Conservation (phyloP, 768 basidiomycete genomes). For the Auricularia cornea region DNA sequence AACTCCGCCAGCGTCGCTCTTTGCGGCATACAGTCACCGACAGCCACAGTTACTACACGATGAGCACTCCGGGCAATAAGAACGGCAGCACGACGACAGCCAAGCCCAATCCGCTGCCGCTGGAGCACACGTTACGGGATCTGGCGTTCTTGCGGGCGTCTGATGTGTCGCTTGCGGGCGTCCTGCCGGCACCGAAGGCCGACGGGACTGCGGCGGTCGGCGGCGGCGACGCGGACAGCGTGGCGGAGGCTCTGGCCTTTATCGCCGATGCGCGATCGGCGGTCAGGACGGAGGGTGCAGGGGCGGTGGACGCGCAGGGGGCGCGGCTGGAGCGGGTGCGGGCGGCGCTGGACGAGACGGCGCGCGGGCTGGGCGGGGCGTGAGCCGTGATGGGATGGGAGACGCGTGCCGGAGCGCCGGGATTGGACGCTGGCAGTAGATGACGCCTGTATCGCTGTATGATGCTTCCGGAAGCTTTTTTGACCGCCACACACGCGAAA, state of each 20-base stretch:
- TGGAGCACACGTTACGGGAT: constrained; percentile 58
- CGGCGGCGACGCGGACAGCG: constrained; percentile 25
- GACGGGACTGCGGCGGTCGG: constrained; percentile 6
- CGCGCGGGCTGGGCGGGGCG: constrained; percentile 21
- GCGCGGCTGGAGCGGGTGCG: constrained; percentile 48
- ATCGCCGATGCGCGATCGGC: constrained; percentile 46
- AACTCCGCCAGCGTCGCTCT: too few relatives aligned
- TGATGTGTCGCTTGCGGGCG: constrained; percentile 28
- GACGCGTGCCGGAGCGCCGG: not conserved
- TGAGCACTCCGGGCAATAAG: too few relatives aligned
- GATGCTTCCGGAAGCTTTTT: too few relatives aligned
- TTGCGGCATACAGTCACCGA: too few relatives aligned
- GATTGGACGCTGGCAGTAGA: too few relatives aligned
- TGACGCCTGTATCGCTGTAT: too few relatives aligned
- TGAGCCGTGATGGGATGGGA: not conserved
- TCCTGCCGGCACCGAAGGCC: constrained; percentile 12
- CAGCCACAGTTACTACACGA: too few relatives aligned
- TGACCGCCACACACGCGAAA: not conserved
- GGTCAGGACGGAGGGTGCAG: constrained; percentile 44
- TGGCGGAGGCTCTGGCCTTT: constrained; percentile 53
- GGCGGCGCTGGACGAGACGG: constrained; percentile 44
- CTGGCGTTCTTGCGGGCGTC: constrained; percentile 62
- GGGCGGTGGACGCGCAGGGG: constrained; percentile 46
- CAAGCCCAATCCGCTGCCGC: constrained; percentile 28
- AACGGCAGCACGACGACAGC: not conserved